phyloP scores from a whole-genome alignment of 2,329 filamentous ascomycete species.

The Rhytidhysteron rufulum region DNA sequence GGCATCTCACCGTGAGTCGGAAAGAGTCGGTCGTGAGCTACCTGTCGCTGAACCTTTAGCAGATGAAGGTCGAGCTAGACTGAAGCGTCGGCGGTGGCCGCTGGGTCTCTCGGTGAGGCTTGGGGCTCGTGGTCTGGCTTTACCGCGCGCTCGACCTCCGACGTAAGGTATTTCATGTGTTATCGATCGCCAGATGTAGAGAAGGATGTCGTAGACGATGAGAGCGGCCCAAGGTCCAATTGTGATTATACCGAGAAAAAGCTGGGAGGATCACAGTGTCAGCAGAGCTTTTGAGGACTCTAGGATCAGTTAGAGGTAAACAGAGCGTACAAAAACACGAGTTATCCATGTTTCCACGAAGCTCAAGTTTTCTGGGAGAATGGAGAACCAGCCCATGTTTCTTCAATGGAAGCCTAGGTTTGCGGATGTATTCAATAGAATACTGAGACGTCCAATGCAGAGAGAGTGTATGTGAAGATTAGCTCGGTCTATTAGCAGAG shows the following conservation, averaged over 20 bases:
- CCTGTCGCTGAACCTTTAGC: conserved; percentile 18
- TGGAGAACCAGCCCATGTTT: conserved; percentile 66
- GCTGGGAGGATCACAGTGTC: conserved; percentile 36
- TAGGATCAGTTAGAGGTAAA: not conserved
- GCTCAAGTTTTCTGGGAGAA: conserved; percentile 57
- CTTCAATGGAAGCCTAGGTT: too few relatives aligned
- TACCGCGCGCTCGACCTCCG: conserved; percentile 59
- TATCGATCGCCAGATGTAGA: conserved; percentile 58
- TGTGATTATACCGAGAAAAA: conserved; percentile 57
- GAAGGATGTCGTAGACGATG: conserved; percentile 59
- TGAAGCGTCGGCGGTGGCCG: conserved; percentile 45
- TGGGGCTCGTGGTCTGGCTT: conserved; percentile 57
- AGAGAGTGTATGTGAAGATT: too few relatives aligned
- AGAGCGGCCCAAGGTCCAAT: conserved; percentile 60
- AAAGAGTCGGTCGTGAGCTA: conserved; percentile 11
- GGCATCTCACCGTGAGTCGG: conserved; percentile 26
- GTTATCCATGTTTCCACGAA: conserved; percentile 60
- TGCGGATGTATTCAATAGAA: too few relatives aligned
- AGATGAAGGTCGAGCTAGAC: conserved; percentile 31
- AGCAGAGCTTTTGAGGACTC: conserved; percentile 2
- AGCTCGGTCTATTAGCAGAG: too few relatives aligned
- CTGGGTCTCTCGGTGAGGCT: conserved; percentile 56
- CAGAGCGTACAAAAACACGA: conserved; percentile 55
- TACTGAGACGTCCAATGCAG: too few relatives aligned
- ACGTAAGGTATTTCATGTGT: conserved; percentile 58